Base-by-base conservation (phyloP, 2,329 filamentous ascomycete species). In the Zasmidium angulare region DNA sequence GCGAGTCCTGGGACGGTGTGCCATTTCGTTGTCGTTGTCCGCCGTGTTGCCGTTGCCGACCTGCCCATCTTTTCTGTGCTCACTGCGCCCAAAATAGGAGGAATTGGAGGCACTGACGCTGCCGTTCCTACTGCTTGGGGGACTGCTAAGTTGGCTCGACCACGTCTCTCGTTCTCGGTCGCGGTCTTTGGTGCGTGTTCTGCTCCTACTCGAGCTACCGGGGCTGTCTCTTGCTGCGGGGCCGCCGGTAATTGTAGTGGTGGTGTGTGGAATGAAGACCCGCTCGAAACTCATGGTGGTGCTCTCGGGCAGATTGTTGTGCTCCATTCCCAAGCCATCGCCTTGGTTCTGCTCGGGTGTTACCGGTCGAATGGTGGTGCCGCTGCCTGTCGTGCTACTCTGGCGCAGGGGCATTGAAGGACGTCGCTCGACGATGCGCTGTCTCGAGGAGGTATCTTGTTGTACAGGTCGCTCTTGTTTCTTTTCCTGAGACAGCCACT, bases 361-460 rank as follows among this genome's bases (percentile, higher is more conserved):
- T 64, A 89, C 86, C 58, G 86, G 78, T 63, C 88, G 85, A 68
- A 88, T 84, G 49, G 82, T 84, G 63, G 59, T 60, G 46, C 54
- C 58, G 60, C 58, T 62, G 40, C 59, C 63, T 65, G 62, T 63
- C 23, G 63, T 69, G 53, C 56, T 62, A 63, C 65, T 56, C 55
- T 60, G 62, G 53, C 61, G 59, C 59, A 63, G 60, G 46, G 60
- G 59, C 63, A 64, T 65, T 52, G 58, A 62, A 23, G 63, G 61
- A n/a, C 63, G 55, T 26, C 60, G 59, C 46, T 62, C 60, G 40
- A 61, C 50, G 23, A 50, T 59, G 47, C 61, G 58, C 52, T 53
- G 52, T 22, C 53, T 56, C 40, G 56, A 50, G 59, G 58, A 46
- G 61, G 53, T 24, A 19, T 53, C 43, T 23, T 51, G 57, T 29